A percentile compares a stretch with the other conserved stretches of the same genome.
Conservation (phyloP, 495 filamentous ascomycete species). For the Hyaloscypha variabilis region DNA sequence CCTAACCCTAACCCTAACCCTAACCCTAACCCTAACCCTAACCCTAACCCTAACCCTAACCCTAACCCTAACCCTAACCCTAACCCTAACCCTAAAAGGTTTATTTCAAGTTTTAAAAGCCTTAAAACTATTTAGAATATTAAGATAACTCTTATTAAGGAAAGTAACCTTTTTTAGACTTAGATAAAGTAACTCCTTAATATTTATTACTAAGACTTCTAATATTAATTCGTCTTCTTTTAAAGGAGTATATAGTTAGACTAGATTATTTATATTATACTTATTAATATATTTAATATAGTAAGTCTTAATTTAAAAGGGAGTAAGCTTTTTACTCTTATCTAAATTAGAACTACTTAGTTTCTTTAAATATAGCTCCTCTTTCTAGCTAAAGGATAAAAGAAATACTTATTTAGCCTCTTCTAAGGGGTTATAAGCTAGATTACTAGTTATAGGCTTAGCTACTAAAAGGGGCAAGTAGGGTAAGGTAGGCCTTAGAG, state of each 20-base stretch:
- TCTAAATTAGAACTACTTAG: background rate
- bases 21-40: too few species aligned
- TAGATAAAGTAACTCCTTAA: background rate
- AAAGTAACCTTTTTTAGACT: background rate
- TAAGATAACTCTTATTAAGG: background rate
- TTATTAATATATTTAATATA: slow-evolving; percentile 8
- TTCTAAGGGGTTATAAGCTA: background rate
- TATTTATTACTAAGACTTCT: background rate
- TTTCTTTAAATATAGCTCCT: background rate
- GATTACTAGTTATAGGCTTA: background rate
- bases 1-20: too few species aligned
- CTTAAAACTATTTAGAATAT: slow-evolving; percentile 2
- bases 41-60: too few species aligned
- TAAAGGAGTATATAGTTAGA: background rate
- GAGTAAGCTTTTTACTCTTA: background rate
- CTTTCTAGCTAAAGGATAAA: background rate
- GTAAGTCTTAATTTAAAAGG: background rate
- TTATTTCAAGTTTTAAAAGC: background rate
- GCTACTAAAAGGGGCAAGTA: background rate
- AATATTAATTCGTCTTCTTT: background rate
- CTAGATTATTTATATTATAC: slow-evolving; percentile 1
- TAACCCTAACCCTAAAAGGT: too few species aligned
- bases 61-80: too few species aligned
- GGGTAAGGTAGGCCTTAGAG: background rate
- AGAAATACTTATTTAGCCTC: background rate